phyloP scores from a whole-genome alignment of 176 grass and related monocot genomes.

The Echinochloa phyllopogon region DNA sequence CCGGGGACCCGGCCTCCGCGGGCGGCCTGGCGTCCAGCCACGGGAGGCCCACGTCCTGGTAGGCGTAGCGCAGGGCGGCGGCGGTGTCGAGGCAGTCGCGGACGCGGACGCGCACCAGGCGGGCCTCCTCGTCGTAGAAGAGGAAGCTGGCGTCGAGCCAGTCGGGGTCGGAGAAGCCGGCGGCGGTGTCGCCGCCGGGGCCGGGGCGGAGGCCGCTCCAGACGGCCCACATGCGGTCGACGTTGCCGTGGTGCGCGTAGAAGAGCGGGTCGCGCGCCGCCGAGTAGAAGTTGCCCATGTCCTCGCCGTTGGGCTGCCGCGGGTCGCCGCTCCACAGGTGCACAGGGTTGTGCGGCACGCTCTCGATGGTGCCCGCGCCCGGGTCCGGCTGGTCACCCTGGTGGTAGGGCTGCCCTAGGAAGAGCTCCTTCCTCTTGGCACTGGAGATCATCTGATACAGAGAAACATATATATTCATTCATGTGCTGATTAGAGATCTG shows the following conservation, averaged over 20 bases:
- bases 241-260: slow-evolving; percentile 61
- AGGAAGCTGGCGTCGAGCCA: slow-evolving; percentile 66
- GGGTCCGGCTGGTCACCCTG: slow-evolving; percentile 44
- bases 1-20: slow-evolving; percentile 21
- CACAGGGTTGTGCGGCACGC: slow-evolving; percentile 37
- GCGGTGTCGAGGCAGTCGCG: slow-evolving; percentile 53
- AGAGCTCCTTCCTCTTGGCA: slow-evolving; percentile 62
- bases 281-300: slow-evolving; percentile 67
- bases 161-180: slow-evolving; percentile 42
- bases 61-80: slow-evolving; percentile 43
- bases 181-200: not conserved
- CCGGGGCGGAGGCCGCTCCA: slow-evolving; percentile 53
- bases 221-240: slow-evolving; percentile 70
- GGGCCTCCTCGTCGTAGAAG: slow-evolving; percentile 66
- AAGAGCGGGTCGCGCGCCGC: slow-evolving; percentile 61
- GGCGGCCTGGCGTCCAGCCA: slow-evolving; percentile 47
- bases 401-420: slow-evolving; percentile 57
- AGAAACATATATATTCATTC: not conserved
- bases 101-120: slow-evolving; percentile 50
- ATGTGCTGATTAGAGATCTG: too few relatives aligned
- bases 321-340: slow-evolving; percentile 55
- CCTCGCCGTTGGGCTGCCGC: slow-evolving; percentile 22
- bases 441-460: slow-evolving; percentile 52
- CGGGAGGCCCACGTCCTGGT: slow-evolving; percentile 66
- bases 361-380: slow-evolving; percentile 41